Conservation (phyloP, 164 flowering plant species). For the Stephania japonica region DNA sequence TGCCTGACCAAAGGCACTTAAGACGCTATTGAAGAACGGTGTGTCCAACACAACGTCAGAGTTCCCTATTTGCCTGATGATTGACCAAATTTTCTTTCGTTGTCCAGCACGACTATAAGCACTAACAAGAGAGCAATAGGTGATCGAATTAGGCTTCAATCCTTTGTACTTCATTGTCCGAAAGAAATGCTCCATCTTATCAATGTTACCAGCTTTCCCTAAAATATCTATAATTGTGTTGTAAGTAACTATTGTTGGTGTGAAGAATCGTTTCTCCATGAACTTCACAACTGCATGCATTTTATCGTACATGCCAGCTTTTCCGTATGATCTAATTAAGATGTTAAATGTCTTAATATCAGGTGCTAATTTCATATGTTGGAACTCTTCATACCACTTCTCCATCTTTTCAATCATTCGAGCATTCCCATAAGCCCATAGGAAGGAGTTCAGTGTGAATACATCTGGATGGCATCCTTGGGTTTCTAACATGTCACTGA, state of each 20-base stretch:
- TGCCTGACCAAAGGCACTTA: constrained; percentile 69
- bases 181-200: constrained; percentile 67
- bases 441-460: constrained; percentile 64
- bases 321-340: constrained; percentile 74
- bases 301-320: constrained; percentile 57
- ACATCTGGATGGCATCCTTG: constrained; percentile 59
- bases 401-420: constrained; percentile 67
- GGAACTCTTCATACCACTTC: constrained; percentile 81
- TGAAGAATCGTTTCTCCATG: constrained; percentile 68
- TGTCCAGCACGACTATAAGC: constrained; percentile 60
- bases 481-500: constrained; percentile 61
- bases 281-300: constrained; percentile 57
- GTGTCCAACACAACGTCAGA: constrained; percentile 77
- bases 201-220: constrained; percentile 61
- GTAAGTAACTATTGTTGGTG: constrained; percentile 62
- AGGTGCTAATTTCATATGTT: constrained; percentile 64
- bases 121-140: constrained; percentile 74
- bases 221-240: constrained; percentile 63
- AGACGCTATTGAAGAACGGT: constrained; percentile 70
- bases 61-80: constrained; percentile 70
- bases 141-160: constrained; percentile 73
- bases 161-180: constrained; percentile 73
- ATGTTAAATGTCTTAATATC: constrained; percentile 69
- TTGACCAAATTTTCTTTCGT: constrained; percentile 44
- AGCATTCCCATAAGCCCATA: constrained; percentile 69